Conservation (phyloP, 75 land plant species). For the Sequoia sempervirens region DNA sequence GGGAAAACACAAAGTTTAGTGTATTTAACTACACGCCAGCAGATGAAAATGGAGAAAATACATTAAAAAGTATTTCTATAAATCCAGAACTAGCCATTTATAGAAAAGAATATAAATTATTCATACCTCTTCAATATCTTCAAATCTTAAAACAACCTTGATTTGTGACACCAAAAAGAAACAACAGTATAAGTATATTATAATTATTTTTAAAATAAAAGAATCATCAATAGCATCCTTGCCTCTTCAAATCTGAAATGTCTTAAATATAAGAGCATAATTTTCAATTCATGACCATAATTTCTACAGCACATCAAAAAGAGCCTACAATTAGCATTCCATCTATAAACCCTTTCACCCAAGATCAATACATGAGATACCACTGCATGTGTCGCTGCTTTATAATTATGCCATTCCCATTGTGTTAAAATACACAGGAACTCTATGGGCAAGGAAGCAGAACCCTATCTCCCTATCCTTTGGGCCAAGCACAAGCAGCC, state of each 20-base stretch:
- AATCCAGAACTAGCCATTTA: neutral
- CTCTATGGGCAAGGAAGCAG: no score
- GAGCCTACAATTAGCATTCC: neutral
- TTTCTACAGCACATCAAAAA: neutral
- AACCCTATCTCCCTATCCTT: no score
- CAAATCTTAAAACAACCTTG: conserved; percentile 85
- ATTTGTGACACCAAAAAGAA: neutral
- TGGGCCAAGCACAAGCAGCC: no score
- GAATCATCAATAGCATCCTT: neutral
- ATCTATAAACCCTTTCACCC: neutral
- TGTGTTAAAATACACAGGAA: no score
- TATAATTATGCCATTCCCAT: neutral
- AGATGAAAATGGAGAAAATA: neutral
- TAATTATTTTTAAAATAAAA: neutral
- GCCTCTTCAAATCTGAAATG: neutral
- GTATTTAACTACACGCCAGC: neutral
- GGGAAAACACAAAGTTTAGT: neutral
- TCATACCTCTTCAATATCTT: conserved; percentile 88
- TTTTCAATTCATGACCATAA: neutral
- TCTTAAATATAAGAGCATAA: neutral
- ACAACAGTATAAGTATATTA: neutral
- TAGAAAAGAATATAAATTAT: neutral
- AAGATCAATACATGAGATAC: neutral
- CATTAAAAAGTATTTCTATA: neutral
- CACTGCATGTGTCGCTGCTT: neutral